Evolutionary conservation across 805 yeast species (phyloP), one percentile per base, ranked within the genome.

Genomic region (Barnettozyma pratensis): DNA sequence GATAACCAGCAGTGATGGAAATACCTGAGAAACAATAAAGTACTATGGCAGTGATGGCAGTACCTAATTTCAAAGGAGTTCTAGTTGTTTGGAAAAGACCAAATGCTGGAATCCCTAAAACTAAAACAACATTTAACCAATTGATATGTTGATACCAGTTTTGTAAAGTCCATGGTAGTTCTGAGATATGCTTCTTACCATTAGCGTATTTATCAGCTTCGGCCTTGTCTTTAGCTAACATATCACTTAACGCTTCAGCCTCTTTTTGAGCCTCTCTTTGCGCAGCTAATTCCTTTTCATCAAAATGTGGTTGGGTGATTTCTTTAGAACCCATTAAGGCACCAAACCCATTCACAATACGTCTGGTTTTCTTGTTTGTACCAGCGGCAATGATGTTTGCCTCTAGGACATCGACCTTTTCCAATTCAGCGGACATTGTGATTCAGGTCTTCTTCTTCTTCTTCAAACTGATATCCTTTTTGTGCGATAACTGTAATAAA

Each of bases 301-400:
- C 85, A 39, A 86, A 87, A 39, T 87, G 80, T 28, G 83, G 82
- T 38, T 74, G 71, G 26, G 83, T 83, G 75, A 85, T 74, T 39
- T 79, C 77, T 63, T 85, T 85, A 44, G 92, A 83, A 36, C 95
- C 95, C 95, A 87, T 87, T 59, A 87, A 70, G 43, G 72, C 72
- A 38, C 94, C 94, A 44, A 90, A 85, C 19, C 90, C 87, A 48
- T 90, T 90, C 42, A 85, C 92, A 45, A 85, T 80, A 67, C 92
- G 77, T 45, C 80, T 81, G 48, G 74, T 73, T 59, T 79, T 76
- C 63, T 81, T 84, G 72, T 85, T 80, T 47, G 87, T 79, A 55
- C 95, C 95, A 9, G 94, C 86, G 14, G 95, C 95, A 52, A 87
- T 76, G 42, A 87, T 81, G 66, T 85, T 86, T 51, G 90, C 88